Base-by-base conservation (phyloP, 441 rosid species). In the Melastoma candidum region DNA sequence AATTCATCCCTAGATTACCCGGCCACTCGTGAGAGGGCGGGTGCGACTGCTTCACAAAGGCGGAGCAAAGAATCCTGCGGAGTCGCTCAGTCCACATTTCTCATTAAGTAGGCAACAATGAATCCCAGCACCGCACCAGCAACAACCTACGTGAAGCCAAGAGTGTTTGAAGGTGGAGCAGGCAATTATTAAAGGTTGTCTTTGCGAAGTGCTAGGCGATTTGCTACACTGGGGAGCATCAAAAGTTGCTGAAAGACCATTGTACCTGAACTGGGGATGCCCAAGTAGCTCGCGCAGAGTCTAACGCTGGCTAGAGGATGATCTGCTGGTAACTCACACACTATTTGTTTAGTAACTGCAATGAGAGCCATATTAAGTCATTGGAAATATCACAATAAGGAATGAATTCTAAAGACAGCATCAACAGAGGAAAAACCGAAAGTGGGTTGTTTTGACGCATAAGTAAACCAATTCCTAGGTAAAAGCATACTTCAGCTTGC, bases 301-400 rank as follows among this genome's bases (percentile, higher is more conserved):
- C 89, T 78, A 56, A 68, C 80, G 57, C 57, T 84, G 60, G 98
- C 75, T 60, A 92, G 68, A 0, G 95, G 98, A 64, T 92, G 98
- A 59, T 92, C 98, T 12, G 97, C 92, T 46, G 98, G 97, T 70
- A 92, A 86, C 77, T 92, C 98, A 0, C 98, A 92, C 2, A 88
- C 94, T 63, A 92, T 92, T 86, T 92, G 69, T 92, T 92, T 62
- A 92, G 77, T 78, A 92, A 68, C 98, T 88, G 82, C 74, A 73
- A 52, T 39, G 43, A 61, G 7, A 44, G 56, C 14, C 17, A 54
- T 51, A 70, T 12, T 25, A 61, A 48, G 51, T 48, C 24, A 22
- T 25, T 53, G 66, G 12, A 26, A n/a, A 41, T 11, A 8, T 53
- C 25, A 26, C 48, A 22, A 4, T 2, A 0, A 11, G n/a, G 50